Evolutionary conservation across 345 rosid species (phyloP).

Genomic region (Populus pruinosa): DNA sequence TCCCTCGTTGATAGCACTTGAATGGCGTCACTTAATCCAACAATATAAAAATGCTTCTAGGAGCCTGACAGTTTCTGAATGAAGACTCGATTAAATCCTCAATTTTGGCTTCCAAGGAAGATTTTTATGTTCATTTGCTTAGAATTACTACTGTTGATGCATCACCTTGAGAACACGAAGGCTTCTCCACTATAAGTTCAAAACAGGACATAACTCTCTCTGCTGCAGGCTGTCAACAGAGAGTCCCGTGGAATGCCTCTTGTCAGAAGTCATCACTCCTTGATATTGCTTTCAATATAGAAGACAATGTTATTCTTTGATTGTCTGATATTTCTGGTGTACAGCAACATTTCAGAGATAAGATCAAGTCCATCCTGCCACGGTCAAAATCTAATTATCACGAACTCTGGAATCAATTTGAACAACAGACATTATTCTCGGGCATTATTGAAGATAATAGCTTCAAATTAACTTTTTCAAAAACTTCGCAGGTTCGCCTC

Average conservation of each 20-base stretch:
- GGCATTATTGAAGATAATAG: neutral
- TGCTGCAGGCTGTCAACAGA: neutral
- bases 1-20: slow-evolving; percentile 27
- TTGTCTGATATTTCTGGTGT: neutral
- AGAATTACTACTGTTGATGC: neutral
- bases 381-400: neutral
- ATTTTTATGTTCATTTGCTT: neutral
- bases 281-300: neutral
- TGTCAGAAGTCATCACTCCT: neutral
- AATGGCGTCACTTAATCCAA: neutral
- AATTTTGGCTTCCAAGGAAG: neutral
- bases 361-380: neutral
- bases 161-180: neutral
- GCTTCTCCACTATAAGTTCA: neutral
- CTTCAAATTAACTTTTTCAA: neutral
- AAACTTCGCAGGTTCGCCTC: neutral
- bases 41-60: neutral
- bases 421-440: neutral
- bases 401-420: neutral
- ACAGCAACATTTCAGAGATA: neutral
- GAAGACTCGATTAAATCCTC: neutral
- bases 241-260: neutral
- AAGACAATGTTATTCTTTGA: neutral
- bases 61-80: neutral
- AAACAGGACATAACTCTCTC: neutral